Conservation (phyloP, 257 asterid genomes). For the Craterostigma plantagineum region DNA sequence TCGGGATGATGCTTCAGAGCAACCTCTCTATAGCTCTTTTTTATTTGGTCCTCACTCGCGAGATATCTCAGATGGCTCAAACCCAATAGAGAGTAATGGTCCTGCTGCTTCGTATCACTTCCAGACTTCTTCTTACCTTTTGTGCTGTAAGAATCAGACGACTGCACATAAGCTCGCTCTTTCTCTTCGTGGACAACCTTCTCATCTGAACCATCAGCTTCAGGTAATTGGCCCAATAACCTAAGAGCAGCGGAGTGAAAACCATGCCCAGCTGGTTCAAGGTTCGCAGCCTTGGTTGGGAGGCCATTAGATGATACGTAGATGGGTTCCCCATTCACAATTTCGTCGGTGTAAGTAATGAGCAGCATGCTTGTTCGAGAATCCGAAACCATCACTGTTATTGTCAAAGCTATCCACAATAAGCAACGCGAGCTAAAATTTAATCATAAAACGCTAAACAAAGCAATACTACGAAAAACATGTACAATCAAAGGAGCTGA, state of each 20-base stretch:
- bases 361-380: constrained; percentile 23
- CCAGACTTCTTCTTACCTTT: constrained; percentile 84
- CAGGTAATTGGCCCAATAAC: constrained; percentile 40
- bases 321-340: constrained; percentile 56
- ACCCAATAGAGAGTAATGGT: constrained; percentile 87
- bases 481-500: too few species aligned
- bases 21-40: constrained; percentile 76
- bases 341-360: constrained; percentile 46
- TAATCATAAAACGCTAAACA: too few species aligned
- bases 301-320: constrained; percentile 42
- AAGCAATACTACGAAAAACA: too few species aligned
- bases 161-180: constrained; percentile 29
- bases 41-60: constrained; percentile 91
- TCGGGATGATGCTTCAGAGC: constrained; percentile 92
- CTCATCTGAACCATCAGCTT: constrained; percentile 20
- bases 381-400: constrained; percentile 22
- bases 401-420: constrained; percentile 1
- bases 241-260: constrained; percentile 79
- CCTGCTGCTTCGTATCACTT: constrained; percentile 52
- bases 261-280: constrained; percentile 87
- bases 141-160: constrained; percentile 67
- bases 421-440: background rate
- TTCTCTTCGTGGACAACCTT: constrained; percentile 29
- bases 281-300: constrained; percentile 42
- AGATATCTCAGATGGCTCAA: constrained; percentile 87